phyloP scores from a whole-genome alignment of 768 basidiomycete genomes.

The Xerocomus spinulosus region DNA sequence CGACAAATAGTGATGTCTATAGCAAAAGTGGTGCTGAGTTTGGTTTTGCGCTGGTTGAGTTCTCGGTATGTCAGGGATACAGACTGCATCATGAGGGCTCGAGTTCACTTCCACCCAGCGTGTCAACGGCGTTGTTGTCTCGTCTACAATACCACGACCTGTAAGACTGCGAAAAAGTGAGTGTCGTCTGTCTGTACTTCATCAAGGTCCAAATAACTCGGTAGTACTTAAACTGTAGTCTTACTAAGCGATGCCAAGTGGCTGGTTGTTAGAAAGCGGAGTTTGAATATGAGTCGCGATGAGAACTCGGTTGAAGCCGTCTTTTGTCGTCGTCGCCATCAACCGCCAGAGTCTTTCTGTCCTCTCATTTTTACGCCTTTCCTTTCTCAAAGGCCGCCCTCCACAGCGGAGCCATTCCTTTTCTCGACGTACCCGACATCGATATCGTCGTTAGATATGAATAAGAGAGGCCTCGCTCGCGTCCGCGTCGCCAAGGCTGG shows the following conservation, averaged over 20 bases:
- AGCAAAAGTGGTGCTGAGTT: no score
- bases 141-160: no score
- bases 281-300: constrained; percentile 18
- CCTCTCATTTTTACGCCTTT: constrained; percentile 18
- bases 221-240: no score
- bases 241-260: not conserved
- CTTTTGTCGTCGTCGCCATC: constrained; percentile 7
- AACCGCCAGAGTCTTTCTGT: not conserved
- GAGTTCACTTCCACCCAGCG: no score
- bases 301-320: not conserved
- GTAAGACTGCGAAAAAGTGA: no score
- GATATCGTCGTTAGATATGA: constrained; percentile 15
- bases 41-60: no score
- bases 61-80: no score
- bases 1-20: no score
- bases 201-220: no score
- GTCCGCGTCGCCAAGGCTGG: constrained; percentile 25
- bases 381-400: constrained; percentile 19
- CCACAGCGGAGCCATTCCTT: constrained; percentile 29
- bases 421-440: constrained; percentile 1
- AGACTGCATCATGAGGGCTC: no score
- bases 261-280: constrained; percentile 11
- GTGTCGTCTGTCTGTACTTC: no score
- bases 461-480: constrained; percentile 26
- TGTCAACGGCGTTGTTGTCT: no score